Base-by-base conservation (phyloP, 305 asterid genomes). In the Fraxinus velutina region DNA sequence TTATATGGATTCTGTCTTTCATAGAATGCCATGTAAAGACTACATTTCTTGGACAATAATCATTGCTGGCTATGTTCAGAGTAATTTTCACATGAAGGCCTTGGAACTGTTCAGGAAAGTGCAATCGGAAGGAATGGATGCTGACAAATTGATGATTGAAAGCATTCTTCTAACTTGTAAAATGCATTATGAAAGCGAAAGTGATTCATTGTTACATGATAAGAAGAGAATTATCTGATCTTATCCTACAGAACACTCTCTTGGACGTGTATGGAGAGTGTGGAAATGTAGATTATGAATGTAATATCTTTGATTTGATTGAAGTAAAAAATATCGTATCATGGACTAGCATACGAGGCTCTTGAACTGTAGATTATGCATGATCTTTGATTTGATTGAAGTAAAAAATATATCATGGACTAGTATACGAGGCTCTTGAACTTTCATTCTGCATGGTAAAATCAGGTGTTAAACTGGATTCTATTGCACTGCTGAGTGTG, bases 11-110 rank as follows among this genome's bases (percentile, higher is more conserved):
- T 76, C 75, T 77, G 86, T 92, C 73, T 91, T 93, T 75, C 77
- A 74, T 2, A 90, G 91, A 81, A 90, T 93, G 82, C 85, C 82
- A 62, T 27, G 64, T 24, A 92, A 87, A 82, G 97, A 93, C 81
- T 55, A 42, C 32, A 86, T 95, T 83, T 90, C 97, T 44, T 95
- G 97, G 97, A 92, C 97, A 12, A 92, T 97, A 22, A 39, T 88
- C 66, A 89, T 93, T 72, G 78, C 95, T 72, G 98, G 97, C 60
- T 90, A 87, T 84, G 91, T 92, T 79, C 92, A 86, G 85, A 94
- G 89, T 78, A 33, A 78, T 44, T 82, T 71, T 80, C 89, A 88
- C 78, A 24, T 42, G 77, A 83, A 88, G 84, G 96, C 96, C 52
- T 80, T 91, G 87, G 82, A 88, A 64, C 77, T 79, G 78, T 85